Conservation (phyloP, 768 basidiomycete genomes). For the Austroboletus eburneus region DNA sequence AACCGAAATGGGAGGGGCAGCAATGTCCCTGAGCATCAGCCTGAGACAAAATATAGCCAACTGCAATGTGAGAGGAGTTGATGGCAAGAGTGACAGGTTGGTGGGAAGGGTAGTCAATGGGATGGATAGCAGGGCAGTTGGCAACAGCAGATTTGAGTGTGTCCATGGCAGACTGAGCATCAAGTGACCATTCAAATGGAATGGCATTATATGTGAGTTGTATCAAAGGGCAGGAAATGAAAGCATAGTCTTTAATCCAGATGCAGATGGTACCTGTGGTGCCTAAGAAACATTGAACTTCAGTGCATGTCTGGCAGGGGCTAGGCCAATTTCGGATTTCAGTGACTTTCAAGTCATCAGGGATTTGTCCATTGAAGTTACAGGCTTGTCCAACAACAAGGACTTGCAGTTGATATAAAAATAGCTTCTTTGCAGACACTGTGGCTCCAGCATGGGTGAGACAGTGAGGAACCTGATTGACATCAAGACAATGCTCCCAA, state of each 20-base stretch:
- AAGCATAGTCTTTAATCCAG: too few relatives aligned
- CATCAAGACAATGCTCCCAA: too few relatives aligned
- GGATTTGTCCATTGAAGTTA: too few relatives aligned
- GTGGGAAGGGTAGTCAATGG: conserved; percentile 11
- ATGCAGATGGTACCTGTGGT: too few relatives aligned
- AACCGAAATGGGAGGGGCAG: too few relatives aligned
- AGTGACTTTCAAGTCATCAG: too few relatives aligned
- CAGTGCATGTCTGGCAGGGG: too few relatives aligned
- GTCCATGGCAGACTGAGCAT: too few relatives aligned
- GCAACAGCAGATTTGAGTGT: conserved; percentile 20
- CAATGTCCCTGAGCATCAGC: conserved; percentile 14
- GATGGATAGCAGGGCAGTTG: background rate
- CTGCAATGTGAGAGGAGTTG: conserved; percentile 29
- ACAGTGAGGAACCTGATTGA: conserved; percentile 18
- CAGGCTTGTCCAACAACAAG: conserved; percentile 37
- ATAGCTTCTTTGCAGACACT: conserved; percentile 35
- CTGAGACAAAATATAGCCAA: conserved; percentile 34
- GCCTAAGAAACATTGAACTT: too few relatives aligned
- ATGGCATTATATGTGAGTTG: conserved; percentile 22
- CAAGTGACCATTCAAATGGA: conserved; percentile 16
- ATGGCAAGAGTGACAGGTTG: conserved; percentile 14
- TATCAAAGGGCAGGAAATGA: conserved; percentile 21
- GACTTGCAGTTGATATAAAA: conserved; percentile 26
- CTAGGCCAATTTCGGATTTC: too few relatives aligned
- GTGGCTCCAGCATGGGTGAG: conserved; percentile 33